phyloP scores from a whole-genome alignment of 345 rosid genomes.

The Syzygium oleosum region DNA sequence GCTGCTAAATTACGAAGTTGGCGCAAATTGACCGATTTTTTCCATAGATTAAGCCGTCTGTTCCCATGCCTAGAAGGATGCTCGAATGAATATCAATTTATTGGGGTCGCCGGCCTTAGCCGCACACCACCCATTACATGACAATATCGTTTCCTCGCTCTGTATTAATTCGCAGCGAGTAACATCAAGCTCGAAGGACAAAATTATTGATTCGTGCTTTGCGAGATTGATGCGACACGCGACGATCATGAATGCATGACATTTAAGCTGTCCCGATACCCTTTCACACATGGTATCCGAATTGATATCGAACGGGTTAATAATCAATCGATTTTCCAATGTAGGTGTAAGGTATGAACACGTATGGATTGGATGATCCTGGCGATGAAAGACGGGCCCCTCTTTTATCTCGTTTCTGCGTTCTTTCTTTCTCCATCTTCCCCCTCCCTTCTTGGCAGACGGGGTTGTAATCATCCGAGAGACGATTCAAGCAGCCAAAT shows the following conservation, averaged over 20 bases:
- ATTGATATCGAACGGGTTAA: neutral
- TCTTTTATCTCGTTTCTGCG: too few relatives aligned
- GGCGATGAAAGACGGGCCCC: neutral
- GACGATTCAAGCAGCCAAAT: neutral
- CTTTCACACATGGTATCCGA: neutral
- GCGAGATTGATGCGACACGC: neutral
- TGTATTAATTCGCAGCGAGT: neutral
- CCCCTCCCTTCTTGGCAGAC: neutral
- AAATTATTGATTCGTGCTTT: neutral
- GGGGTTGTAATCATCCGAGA: neutral
- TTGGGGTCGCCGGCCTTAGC: neutral
- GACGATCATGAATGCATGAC: neutral
- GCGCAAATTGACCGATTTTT: neutral
- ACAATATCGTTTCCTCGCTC: neutral
- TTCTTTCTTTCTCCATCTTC: too few relatives aligned
- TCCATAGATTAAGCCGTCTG: neutral
- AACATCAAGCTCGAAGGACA: neutral
- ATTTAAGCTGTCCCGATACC: neutral
- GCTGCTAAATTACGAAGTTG: neutral
- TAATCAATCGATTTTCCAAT: neutral
- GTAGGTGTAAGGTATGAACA: neutral
- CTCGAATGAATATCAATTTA: neutral
- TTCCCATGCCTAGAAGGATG: neutral
- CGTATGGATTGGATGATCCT: neutral
- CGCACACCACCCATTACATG: neutral